Conservation (phyloP, 345 rosid species). For the Salix caprea region DNA sequence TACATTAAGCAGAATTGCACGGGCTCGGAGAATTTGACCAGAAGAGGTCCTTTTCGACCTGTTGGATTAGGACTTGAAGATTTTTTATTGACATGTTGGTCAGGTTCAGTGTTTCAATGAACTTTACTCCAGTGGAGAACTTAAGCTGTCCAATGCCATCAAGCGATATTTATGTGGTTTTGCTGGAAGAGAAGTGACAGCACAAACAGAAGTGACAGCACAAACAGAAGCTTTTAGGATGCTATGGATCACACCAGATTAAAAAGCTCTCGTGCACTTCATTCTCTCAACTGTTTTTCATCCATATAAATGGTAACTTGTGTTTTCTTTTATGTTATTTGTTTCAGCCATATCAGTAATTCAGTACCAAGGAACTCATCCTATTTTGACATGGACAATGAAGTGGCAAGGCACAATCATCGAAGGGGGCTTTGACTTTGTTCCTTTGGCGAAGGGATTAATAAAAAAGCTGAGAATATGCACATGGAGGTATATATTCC, state of each 20-base stretch:
- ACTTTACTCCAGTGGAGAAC: not conserved
- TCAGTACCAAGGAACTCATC: not conserved
- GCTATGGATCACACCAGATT: not conserved
- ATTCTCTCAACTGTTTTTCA: too few relatives aligned
- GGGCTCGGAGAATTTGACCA: not conserved
- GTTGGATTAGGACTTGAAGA: not conserved
- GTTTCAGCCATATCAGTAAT: not conserved
- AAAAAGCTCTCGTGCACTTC: too few relatives aligned
- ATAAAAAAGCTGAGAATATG: not conserved
- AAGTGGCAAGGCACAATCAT: not conserved
- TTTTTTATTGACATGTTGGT: not conserved
- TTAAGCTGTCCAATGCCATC: not conserved
- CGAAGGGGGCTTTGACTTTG: not conserved
- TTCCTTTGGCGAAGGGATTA: not conserved
- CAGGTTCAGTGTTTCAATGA: not conserved
- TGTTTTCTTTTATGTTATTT: not conserved
- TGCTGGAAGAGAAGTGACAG: not conserved
- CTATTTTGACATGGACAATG: not conserved
- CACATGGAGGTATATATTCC: not conserved
- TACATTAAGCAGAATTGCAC: not conserved
- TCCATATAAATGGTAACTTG: not conserved
- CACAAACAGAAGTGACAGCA: not conserved
- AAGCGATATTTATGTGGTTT: not conserved
- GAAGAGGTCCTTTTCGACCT: conserved; percentile 19
- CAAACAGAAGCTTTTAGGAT: not conserved